phyloP scores from a whole-genome alignment of 2,329 filamentous ascomycete genomes.

The Penicillium sp. region DNA sequence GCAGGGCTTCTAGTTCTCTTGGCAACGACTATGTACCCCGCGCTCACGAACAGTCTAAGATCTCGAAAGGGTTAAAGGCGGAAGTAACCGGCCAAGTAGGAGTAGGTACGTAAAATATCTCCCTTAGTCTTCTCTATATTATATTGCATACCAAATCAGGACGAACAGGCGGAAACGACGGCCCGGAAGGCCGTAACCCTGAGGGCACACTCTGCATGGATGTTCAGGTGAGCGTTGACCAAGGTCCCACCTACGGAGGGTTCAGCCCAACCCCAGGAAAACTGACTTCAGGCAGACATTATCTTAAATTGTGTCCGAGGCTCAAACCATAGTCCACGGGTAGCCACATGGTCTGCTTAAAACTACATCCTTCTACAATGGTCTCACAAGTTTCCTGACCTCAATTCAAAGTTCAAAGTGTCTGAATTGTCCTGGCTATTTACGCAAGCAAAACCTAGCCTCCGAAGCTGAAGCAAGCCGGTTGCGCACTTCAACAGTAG shows the following conservation, averaged over 20 bases:
- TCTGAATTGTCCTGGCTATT: slow-evolving; percentile 4
- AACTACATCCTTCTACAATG: neutral
- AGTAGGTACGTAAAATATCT: neutral
- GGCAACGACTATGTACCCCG: neutral
- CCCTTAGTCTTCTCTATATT: neutral
- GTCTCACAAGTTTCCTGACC: neutral
- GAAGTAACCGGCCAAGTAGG: neutral
- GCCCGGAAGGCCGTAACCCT: no score
- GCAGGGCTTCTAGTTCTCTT: neutral
- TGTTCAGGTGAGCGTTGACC: neutral
- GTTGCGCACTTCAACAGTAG: neutral
- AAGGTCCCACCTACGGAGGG: neutral
- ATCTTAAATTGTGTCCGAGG: neutral
- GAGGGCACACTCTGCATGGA: no score
- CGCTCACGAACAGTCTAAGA: neutral
- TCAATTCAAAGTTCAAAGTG: slow-evolving; percentile 1
- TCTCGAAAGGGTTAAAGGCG: neutral
- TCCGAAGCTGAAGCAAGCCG: neutral
- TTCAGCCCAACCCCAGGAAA: neutral
- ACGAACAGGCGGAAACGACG: neutral
- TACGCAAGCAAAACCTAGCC: neutral
- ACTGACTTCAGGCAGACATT: neutral
- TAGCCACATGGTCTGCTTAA: neutral
- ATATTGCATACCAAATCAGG: neutral
- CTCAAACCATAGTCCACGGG: neutral